phyloP scores from a whole-genome alignment of 352 stramenopile genomes.

The Phytopythium mirpurense region DNA sequence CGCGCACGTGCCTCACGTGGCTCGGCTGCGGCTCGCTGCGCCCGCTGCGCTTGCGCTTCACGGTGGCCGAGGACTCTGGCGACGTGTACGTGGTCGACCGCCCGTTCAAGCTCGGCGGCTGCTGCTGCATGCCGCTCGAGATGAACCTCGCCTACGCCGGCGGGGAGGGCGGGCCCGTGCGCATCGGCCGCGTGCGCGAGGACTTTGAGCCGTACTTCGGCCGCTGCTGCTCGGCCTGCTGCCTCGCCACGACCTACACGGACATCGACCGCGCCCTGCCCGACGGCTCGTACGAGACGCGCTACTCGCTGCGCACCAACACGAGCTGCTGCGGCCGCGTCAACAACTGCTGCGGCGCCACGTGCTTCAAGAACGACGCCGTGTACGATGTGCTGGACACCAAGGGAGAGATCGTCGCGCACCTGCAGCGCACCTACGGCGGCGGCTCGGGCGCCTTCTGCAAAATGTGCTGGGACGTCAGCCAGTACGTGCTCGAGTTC shows the following conservation, averaged over 20 bases:
- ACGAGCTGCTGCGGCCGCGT: constrained; percentile 49
- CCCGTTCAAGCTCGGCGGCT: constrained; percentile 28
- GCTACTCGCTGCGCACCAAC: constrained; percentile 48
- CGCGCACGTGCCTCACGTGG: constrained; percentile 25
- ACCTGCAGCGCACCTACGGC: constrained; percentile 54
- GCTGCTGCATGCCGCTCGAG: constrained; percentile 33
- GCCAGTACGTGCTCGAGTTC: constrained; percentile 61
- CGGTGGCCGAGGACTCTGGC: constrained; percentile 24
- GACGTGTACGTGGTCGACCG: constrained; percentile 48
- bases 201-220: constrained; percentile 50
- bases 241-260: constrained; percentile 56
- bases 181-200: constrained; percentile 42
- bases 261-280: constrained; percentile 48
- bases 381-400: constrained; percentile 64
- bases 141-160: constrained; percentile 30
- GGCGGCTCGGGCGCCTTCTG: constrained; percentile 25
- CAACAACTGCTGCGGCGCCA: constrained; percentile 68
- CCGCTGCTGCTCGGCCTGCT: constrained; percentile 34
- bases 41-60: constrained; percentile 42
- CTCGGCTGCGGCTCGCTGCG: constrained; percentile 34
- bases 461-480: constrained; percentile 34
- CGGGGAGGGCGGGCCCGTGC: constrained; percentile 10
- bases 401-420: constrained; percentile 40
- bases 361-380: constrained; percentile 55
- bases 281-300: constrained; percentile 47